Conservation (phyloP, 1,139 yeast species). For the Debaryomycetaceae sp. region DNA sequence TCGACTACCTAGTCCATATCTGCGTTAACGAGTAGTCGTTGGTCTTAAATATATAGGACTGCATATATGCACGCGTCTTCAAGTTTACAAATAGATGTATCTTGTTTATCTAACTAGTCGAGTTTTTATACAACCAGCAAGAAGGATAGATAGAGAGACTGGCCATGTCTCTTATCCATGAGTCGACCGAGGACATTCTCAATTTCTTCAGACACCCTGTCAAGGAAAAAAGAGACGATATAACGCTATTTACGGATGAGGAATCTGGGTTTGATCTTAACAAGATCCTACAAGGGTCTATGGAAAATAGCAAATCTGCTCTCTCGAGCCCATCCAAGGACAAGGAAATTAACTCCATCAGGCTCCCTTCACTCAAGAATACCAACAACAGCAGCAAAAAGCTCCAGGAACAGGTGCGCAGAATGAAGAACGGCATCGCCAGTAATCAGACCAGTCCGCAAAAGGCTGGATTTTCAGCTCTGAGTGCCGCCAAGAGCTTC, state of each 20-base stretch:
- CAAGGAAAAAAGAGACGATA: slow-evolving; percentile 5
- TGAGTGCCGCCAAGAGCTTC: not conserved
- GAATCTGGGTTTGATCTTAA: slow-evolving; percentile 6
- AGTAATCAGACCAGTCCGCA: slow-evolving; percentile 8
- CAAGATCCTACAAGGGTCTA: slow-evolving; percentile 1
- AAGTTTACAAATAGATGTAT: slow-evolving; percentile 8
- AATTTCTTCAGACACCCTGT: slow-evolving; percentile 1
- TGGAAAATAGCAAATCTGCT: slow-evolving; percentile 1
- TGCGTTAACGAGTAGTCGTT: slow-evolving; percentile 29
- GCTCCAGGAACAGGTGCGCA: slow-evolving; percentile 16
- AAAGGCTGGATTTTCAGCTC: slow-evolving; percentile 2
- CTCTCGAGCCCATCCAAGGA: not conserved
- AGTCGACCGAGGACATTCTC: slow-evolving; percentile 6
- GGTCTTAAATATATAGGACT: slow-evolving; percentile 3
- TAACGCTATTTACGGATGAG: slow-evolving; percentile 8
- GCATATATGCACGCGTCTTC: slow-evolving; percentile 5
- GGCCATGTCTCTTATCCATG: slow-evolving; percentile 1
- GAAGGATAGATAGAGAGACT: not conserved
- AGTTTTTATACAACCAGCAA: not conserved
- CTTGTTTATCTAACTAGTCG: not conserved
- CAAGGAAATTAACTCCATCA: not conserved
- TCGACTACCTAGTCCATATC: slow-evolving; percentile 46
- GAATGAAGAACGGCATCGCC: slow-evolving; percentile 10
- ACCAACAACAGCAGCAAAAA: slow-evolving; percentile 12
- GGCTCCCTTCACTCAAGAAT: not conserved